phyloP scores from a whole-genome alignment of 441 rosid species.

The Theobroma grandiflorum region DNA sequence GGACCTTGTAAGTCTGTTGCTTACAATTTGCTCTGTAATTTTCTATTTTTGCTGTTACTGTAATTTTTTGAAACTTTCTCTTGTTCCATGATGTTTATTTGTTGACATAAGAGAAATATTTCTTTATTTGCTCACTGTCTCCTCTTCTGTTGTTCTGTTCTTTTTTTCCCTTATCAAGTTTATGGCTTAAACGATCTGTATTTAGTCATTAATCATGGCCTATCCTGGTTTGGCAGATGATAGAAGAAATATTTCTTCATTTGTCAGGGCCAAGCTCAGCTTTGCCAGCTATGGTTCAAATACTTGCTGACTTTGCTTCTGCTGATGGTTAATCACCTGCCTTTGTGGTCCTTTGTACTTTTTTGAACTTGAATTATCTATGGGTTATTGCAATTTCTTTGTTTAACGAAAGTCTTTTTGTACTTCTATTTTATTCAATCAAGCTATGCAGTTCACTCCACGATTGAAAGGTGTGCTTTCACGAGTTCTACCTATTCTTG shows the following conservation, averaged over 20 bases:
- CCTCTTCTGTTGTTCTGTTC: background rate
- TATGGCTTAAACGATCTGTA: conserved; percentile 23
- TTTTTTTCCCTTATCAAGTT: background rate
- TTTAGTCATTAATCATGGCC: conserved; percentile 25
- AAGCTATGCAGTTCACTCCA: conserved; percentile 96
- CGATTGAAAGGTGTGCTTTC: conserved; percentile 89
- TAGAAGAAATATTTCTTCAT: conserved; percentile 94
- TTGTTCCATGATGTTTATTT: background rate
- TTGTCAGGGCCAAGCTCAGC: conserved; percentile 78
- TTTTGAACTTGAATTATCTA: conserved; percentile 19
- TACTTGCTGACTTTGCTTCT: conserved; percentile 96
- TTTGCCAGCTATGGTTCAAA: conserved; percentile 96
- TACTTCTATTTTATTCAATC: conserved; percentile 46
- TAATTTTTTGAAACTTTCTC: background rate
- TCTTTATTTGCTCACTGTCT: background rate
- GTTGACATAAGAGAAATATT: background rate
- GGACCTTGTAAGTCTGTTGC: conserved; percentile 77
- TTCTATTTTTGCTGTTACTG: background rate
- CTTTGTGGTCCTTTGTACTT: conserved; percentile 34
- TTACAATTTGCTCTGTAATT: background rate
- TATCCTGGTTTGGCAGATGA: conserved; percentile 71
- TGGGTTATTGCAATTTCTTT: conserved; percentile 32
- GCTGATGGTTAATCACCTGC: conserved; percentile 81
- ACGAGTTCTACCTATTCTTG: conserved; percentile 89
- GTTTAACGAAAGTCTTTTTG: conserved; percentile 41